Base-by-base conservation (phyloP, 208 protist species). In the Crithidia fasciculata region DNA sequence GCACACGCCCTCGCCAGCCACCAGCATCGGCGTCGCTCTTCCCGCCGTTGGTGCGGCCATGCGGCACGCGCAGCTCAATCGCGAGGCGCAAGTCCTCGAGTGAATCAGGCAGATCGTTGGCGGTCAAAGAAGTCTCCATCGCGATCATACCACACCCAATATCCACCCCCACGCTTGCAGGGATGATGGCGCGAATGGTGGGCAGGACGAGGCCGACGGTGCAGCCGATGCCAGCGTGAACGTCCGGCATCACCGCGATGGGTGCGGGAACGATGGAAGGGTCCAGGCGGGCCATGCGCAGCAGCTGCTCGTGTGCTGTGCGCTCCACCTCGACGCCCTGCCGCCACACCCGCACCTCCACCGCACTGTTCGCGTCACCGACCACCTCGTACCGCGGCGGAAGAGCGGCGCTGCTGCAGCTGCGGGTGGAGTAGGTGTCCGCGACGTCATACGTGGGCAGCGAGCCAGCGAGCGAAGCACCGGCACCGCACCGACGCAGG, bases 141-240 rank as follows among this genome's bases (percentile, higher is more conserved):
- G 94, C 94, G 60, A 95, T 85, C 89, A 97, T 97, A 55, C 94
- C 94, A 64, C 94, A 97, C 8, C 94, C 94, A 71, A 97, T 95
- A 70, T 96, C 92, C 4, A 97, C 92, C 8, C 94, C 92, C 45
- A 97, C 94, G 56, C 86, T 90, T 2, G 92, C 76, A 3, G 94
- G 94, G 63, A 96, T 96, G 56, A 97, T 74, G 7, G 92, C 92
- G 16, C 59, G 67, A 19, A 80, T 88, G 9, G 89, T 95, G 13
- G 92, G 90, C 60, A 97, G 91, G n/a, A 96, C 92, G 9, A 87
- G 88, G 36, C 92, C 92, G 3, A 97, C 89, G 1, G 91, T 95
- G 53, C 84, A 91, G 44, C 91, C 94, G 10, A 89, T 87, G 56
- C 94, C 92, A 7, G 83, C 76, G 71, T 97, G 94, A 15, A 95